These are phyloP conservation scores for Suhomyces guaymorum DNA, from an alignment of 1,139 yeast species.

Conservation along the genomic window DNA sequence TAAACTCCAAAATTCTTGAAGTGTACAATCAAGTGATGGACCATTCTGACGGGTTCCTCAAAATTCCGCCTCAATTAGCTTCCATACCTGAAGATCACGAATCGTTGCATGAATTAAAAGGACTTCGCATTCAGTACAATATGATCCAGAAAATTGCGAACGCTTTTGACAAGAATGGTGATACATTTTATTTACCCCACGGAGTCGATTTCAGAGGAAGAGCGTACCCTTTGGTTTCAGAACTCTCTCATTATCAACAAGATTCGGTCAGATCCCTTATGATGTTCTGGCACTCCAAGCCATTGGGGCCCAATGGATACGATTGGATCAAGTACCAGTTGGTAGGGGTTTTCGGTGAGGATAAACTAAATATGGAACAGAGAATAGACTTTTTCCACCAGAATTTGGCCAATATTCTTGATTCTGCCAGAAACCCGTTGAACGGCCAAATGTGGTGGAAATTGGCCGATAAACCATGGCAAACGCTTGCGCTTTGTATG, in stretches of 20 bases:
- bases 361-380: slow-evolving; percentile 27
- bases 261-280: slow-evolving; percentile 38
- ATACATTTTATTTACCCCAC: slow-evolving; percentile 42
- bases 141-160: slow-evolving; percentile 26
- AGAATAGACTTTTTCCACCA: slow-evolving; percentile 31
- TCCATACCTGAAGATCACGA: slow-evolving; percentile 4
- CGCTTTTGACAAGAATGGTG: slow-evolving; percentile 35
- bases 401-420: slow-evolving; percentile 24
- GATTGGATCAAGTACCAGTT: slow-evolving; percentile 46
- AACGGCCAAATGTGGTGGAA: slow-evolving; percentile 37
- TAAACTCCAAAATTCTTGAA: slow-evolving; percentile 28
- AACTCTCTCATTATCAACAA: slow-evolving; percentile 39
- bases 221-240: slow-evolving; percentile 41
- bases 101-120: slow-evolving; percentile 19
- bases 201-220: slow-evolving; percentile 46
- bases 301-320: slow-evolving; percentile 37
- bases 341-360: slow-evolving; percentile 38
- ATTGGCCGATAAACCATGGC: slow-evolving; percentile 45
- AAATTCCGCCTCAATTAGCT: slow-evolving; percentile 28
- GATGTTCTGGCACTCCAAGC: slow-evolving; percentile 42
- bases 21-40: slow-evolving; percentile 27
- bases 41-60: slow-evolving; percentile 27
- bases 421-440: slow-evolving; percentile 34
- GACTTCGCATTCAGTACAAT: slow-evolving; percentile 26
- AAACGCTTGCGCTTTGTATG: slow-evolving; percentile 36